phyloP scores from a whole-genome alignment of 202 grass and related monocot species.

The Panicum hallii region DNA sequence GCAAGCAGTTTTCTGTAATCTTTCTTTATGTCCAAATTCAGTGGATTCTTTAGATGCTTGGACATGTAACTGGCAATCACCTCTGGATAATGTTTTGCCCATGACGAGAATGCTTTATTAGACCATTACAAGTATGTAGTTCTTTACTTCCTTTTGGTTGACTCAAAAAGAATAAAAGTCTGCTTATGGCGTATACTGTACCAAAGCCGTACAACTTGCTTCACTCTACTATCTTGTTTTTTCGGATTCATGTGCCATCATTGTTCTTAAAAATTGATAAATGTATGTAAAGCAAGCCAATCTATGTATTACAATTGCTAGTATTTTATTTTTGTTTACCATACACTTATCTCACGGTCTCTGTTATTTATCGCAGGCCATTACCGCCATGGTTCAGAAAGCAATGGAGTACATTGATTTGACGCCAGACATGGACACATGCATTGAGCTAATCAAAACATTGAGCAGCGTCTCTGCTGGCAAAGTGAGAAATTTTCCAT shows the following conservation, averaged over 20 bases:
- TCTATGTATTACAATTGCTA: conserved; percentile 4
- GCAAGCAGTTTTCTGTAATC: neutral
- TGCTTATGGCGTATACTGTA: neutral
- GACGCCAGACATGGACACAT: conserved; percentile 54
- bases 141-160: neutral
- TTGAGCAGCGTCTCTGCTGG: conserved; percentile 88
- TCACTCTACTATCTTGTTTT: neutral
- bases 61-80: neutral
- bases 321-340: neutral
- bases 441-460: conserved; percentile 83
- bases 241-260: neutral
- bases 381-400: conserved; percentile 88
- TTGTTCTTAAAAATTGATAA: neutral
- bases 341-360: neutral
- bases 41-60: neutral
- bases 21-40: neutral
- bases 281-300: neutral
- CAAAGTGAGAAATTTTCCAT: conserved; percentile 62
- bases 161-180: neutral
- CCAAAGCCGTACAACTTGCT: neutral
- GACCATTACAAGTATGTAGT: neutral
- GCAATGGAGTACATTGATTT: conserved; percentile 96
- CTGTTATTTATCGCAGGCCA: conserved; percentile 58
- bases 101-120: neutral
- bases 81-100: neutral